These are phyloP conservation scores for Phytophthora tubulina DNA, from an alignment of 352 stramenopile species.

Conservation along the genomic window DNA sequence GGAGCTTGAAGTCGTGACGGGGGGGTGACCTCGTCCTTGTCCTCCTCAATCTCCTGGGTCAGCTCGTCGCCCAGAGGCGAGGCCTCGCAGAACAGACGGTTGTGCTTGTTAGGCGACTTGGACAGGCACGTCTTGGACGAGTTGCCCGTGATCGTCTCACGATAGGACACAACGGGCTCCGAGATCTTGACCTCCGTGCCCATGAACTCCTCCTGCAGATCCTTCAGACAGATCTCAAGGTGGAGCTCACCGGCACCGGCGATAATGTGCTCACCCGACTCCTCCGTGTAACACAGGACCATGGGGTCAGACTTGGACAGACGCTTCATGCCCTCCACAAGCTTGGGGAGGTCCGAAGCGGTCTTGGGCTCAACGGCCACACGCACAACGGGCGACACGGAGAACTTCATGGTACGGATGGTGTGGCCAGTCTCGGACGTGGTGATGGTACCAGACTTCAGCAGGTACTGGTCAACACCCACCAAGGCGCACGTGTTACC, in stretches of 20 bases:
- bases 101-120: constrained; percentile 99
- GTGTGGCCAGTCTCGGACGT: constrained; percentile 97
- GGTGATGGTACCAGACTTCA: constrained; percentile 99
- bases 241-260: constrained; percentile 99
- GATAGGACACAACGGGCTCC: constrained; percentile 99
- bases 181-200: constrained; percentile 98
- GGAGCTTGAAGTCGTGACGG: constrained; percentile 97
- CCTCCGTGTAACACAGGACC: constrained; percentile 99
- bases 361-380: constrained; percentile 99
- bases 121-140: constrained; percentile 97
- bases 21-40: constrained; percentile 92
- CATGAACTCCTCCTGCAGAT: constrained; percentile 99
- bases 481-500: constrained; percentile 99
- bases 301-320: constrained; percentile 99
- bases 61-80: constrained; percentile 94
- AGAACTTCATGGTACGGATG: constrained; percentile 99
- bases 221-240: constrained; percentile 99
- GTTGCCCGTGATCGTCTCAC: constrained; percentile 97
- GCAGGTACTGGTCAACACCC: constrained; percentile 99
- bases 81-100: constrained; percentile 98
- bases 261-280: constrained; percentile 99
- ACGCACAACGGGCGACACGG: constrained; percentile 99
- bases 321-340: constrained; percentile 99
- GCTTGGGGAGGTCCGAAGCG: constrained; percentile 98
- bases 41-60: constrained; percentile 97